Evolutionary conservation across 164 flowering plant genomes (phyloP).

Genomic region (Aristolochia fimbriata): DNA sequence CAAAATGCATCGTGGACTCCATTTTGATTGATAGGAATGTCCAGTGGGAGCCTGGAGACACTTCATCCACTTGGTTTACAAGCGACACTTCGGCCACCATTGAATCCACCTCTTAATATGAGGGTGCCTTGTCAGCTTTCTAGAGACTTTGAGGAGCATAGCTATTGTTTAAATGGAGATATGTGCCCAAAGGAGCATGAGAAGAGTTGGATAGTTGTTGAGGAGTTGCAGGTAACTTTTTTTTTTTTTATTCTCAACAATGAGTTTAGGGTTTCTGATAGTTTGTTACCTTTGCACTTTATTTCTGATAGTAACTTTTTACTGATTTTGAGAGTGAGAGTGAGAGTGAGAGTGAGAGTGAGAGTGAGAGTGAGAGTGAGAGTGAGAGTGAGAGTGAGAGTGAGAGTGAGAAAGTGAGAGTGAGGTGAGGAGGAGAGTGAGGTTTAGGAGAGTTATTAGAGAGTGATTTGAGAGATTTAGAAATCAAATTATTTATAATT

Average conservation of each 20-base stretch:
- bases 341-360: too few species aligned
- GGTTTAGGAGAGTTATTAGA: too few species aligned
- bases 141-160: conserved; percentile 96
- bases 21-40: conserved; percentile 62
- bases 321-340: conserved; percentile 31
- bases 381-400: too few species aligned
- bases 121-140: conserved; percentile 68
- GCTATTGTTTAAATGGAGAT: conserved; percentile 95
- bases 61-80: conserved; percentile 62
- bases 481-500: too few species aligned
- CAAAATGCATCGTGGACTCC: conserved; percentile 57
- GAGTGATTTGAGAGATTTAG: too few species aligned
- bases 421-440: too few species aligned
- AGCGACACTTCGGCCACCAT: conserved; percentile 47
- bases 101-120: conserved; percentile 41
- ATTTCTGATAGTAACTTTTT: not conserved
- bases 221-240: conserved; percentile 83
- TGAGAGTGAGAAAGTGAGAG: too few species aligned
- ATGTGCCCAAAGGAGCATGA: conserved; percentile 99
- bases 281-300: not conserved
- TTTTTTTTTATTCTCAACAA: not conserved
- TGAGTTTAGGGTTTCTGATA: not conserved
- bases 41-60: conserved; percentile 66
- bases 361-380: too few species aligned
- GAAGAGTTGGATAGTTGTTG: conserved; percentile 80